Evolutionary conservation across 202 grass and related monocot genomes (phyloP), one percentile per base, ranked within the genome.

Genomic region (Carex arenaria): DNA sequence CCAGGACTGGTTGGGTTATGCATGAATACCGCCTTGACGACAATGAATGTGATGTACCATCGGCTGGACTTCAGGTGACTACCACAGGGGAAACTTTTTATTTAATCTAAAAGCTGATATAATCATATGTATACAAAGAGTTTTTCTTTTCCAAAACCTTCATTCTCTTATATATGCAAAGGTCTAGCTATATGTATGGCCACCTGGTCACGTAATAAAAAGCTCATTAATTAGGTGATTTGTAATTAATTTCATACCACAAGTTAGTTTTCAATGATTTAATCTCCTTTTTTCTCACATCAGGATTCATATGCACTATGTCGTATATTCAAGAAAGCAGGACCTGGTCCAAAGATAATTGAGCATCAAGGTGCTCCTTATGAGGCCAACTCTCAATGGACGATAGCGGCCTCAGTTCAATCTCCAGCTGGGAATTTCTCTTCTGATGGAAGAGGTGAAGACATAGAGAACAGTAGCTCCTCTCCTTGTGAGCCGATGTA

Each of bases 21-120:
- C 93, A 98, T 5, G 93, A 98, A 75, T 98, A 98, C 72, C 95
- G 95, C 55, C 93, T 98, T 1, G 95, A 98, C 2, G 95, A 98
- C 36, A 90, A 76, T 31, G 93, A 98, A 89, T 98, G 95, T n/a
- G 91, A 98, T 38, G 88, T 64, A 34, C 87, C 94, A 14, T 72
- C 86, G 74, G 88, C 75, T 1, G 95, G 93, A 47, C 88, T 98
- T 74, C 95, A 95, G 95, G 95, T 98, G 42, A 66, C 36, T 82
- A 19, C 31, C 9, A 51, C 13, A 55, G 23, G 2, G 15, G 23
- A 12, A 14, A 3, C 3, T 12, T 31, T 59, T 20, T 32, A 11
- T 51, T 80, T 15, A 7, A 64, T 26, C 3, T 0, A 82, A 66
- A 82, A 64, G 60, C 34, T 47, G 17, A 80, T 51, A 34, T 34